phyloP scores from a whole-genome alignment of 768 basidiomycete genomes.

The Nidularia pulvinata region DNA sequence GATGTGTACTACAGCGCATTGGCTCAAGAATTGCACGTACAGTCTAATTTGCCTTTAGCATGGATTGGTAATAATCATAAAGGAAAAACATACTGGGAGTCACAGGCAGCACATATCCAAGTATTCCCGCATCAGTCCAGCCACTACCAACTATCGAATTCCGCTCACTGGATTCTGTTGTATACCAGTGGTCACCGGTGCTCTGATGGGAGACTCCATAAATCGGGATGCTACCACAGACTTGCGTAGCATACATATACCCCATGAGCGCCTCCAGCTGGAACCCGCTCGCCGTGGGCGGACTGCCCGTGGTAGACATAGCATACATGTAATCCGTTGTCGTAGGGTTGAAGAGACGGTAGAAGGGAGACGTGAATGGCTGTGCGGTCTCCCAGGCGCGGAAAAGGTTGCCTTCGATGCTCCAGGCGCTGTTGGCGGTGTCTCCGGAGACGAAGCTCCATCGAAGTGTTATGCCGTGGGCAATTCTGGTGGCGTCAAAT shows the following conservation, averaged over 20 bases:
- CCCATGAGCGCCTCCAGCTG: not conserved
- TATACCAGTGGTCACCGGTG: not conserved
- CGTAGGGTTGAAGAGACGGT: not conserved
- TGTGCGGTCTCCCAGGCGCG: not conserved
- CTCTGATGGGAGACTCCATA: not conserved
- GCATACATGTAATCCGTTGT: not conserved
- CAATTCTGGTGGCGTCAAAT: not conserved
- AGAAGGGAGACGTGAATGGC: not conserved
- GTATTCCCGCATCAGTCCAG: not conserved
- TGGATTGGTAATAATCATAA: too few species aligned
- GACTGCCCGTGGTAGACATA: not conserved
- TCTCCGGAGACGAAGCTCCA: not conserved
- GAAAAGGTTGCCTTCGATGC: not conserved
- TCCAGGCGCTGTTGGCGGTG: not conserved
- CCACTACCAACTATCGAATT: not conserved
- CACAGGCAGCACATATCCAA: not conserved
- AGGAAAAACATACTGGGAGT: too few species aligned
- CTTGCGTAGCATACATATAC: not conserved
- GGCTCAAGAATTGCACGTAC: too few species aligned
- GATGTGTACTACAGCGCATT: too few species aligned
- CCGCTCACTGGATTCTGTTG: not conserved
- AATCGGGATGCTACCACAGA: not conserved
- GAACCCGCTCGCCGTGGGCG: not conserved
- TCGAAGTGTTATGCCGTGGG: not conserved
- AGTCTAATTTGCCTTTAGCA: too few species aligned